Evolutionary conservation across 75 land plant species (phyloP).

Genomic region (Isoetes taiwanensis): DNA sequence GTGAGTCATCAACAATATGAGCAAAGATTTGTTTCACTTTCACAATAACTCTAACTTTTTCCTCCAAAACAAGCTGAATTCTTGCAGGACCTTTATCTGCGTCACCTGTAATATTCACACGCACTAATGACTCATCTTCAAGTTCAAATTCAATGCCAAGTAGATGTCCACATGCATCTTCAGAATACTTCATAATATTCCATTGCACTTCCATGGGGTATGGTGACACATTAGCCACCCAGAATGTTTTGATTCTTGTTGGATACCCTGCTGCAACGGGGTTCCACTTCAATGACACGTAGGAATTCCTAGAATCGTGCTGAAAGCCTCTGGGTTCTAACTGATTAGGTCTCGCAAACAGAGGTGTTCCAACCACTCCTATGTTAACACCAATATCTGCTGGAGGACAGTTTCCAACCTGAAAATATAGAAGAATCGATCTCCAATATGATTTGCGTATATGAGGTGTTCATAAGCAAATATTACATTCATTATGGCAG

Average conservation of each 20-base stretch:
- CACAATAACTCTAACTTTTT: background rate
- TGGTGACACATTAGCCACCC: conserved; percentile 8
- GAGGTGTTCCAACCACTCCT: background rate
- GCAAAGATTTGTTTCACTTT: background rate
- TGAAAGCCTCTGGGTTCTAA: background rate
- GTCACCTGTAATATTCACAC: background rate
- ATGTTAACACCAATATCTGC: background rate
- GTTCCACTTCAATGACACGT: background rate
- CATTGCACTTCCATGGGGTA: background rate
- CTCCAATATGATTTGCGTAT: background rate
- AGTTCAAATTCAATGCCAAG: background rate
- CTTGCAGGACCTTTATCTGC: background rate
- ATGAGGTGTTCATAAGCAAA: background rate
- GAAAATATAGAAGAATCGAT: background rate
- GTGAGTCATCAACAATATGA: background rate
- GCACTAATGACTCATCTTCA: background rate
- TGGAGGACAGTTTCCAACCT: conserved; percentile 1
- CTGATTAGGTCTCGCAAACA: conserved; percentile 4
- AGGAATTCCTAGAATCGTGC: background rate
- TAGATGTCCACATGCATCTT: background rate
- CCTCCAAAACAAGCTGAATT: background rate
- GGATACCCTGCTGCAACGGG: background rate
- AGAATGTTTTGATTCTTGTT: background rate
- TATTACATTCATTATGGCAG: background rate
- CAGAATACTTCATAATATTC: background rate